Evolutionary conservation across 2,329 filamentous ascomycete genomes (phyloP), one percentile per base, ranked within the genome.

Genomic region (Fusarium subtropicale): DNA sequence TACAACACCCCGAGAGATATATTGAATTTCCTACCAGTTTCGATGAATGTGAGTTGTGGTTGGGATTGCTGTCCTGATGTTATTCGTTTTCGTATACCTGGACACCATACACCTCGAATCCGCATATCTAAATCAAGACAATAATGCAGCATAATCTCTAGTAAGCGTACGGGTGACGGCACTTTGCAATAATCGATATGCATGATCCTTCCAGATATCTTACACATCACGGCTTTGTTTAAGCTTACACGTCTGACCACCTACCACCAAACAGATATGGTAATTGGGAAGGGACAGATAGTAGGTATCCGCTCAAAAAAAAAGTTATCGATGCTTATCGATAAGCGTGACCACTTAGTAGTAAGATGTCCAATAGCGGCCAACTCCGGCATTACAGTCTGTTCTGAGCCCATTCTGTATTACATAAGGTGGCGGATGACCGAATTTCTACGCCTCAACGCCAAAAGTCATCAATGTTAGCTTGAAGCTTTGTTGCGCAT

Each of bases 351-450:
- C 28, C 11, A 12, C 28, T 30, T 12, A 12, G 11, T 11, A 13
- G 5, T 30, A 30, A 15, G 36, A 15, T 20, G 13, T 36, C 55
- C 67, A 64, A 68, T 68, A 26, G 44, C 68, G 68, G 68, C 38
- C 68, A 71, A 46, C 60, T 60, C 62, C 68, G 56, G 34, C 33
- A 36, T 33, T 41, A 15, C 16, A 33, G 26, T 12, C 59, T 56
- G 30, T 18, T 44, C 65, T 68, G 45, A 66, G 65, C 42, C 45
- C 50, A 60, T 56, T 46, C 38, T 41, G 57, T 50, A 65, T 74
- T 74, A 74, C 68, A 64, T 74, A 74, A 74, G 59, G 68, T 72
- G 70, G 70, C 68, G 66, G 63, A 60, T 71, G 72, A 72, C 68
- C 60, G 61, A 71, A 71, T 71, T 74, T 74, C 64, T 56, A 68